phyloP scores from a whole-genome alignment of 495 filamentous ascomycete species.

The Geoglossum glabrum region DNA sequence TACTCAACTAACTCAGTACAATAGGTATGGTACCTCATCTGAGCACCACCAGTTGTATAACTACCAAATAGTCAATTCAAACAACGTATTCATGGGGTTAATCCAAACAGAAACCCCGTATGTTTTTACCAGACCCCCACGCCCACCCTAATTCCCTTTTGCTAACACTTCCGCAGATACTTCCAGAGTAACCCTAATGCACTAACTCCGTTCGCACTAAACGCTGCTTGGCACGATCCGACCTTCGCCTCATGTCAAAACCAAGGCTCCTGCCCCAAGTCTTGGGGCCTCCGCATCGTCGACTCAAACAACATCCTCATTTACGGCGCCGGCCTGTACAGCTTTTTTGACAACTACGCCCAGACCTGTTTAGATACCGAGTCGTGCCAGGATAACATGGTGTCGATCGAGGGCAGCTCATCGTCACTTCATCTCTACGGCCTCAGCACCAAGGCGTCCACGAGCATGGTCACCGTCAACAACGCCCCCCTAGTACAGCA shows the following conservation, averaged over 20 bases:
- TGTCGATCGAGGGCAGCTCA: slow-evolving; percentile 51
- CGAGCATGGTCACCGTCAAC: slow-evolving; percentile 57
- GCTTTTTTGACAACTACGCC: slow-evolving; percentile 71
- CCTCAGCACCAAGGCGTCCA: slow-evolving; percentile 70
- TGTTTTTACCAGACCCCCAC: background rate
- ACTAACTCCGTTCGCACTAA: slow-evolving; percentile 41
- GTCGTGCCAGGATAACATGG: slow-evolving; percentile 72
- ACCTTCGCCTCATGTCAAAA: slow-evolving; percentile 44
- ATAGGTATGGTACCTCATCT: slow-evolving; percentile 49
- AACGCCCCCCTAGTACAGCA: slow-evolving; percentile 29
- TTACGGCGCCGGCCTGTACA: slow-evolving; percentile 67
- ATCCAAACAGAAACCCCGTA: slow-evolving; percentile 79
- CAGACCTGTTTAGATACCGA: slow-evolving; percentile 56
- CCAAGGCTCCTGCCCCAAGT: slow-evolving; percentile 42
- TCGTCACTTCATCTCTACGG: slow-evolving; percentile 50
- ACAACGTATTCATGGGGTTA: slow-evolving; percentile 64
- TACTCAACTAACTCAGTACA: background rate
- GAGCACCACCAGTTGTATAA: slow-evolving; percentile 86
- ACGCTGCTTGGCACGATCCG: slow-evolving; percentile 50
- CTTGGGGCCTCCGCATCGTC: slow-evolving; percentile 68
- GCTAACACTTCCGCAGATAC: slow-evolving; percentile 25
- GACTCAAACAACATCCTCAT: slow-evolving; percentile 45
- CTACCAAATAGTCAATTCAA: slow-evolving; percentile 63
- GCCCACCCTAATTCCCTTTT: background rate
- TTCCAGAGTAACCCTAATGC: slow-evolving; percentile 72